A percentile compares a stretch with the other conserved stretches of the same genome.
Conservation (phyloP, 2,329 filamentous ascomycete genomes). For the Magnaporthiopsis poae region DNA sequence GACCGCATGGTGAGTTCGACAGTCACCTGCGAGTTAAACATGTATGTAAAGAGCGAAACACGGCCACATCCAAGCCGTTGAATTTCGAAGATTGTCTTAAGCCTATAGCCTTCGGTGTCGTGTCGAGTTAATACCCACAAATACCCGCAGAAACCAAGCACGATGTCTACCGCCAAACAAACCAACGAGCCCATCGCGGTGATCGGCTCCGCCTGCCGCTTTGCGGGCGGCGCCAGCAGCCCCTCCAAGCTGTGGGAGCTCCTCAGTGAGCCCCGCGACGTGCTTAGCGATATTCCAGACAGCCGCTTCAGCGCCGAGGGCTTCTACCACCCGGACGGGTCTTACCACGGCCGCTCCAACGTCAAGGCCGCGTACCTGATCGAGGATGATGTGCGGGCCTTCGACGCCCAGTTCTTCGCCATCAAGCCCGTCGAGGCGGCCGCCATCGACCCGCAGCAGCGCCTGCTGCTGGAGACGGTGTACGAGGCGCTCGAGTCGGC, state of each 20-base stretch:
- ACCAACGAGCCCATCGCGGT: neutral
- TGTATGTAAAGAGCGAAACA: neutral
- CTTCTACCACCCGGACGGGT: neutral
- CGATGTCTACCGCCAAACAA: neutral
- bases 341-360: neutral
- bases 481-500: constrained; percentile 26
- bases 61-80: neutral
- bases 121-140: neutral
- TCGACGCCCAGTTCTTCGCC: constrained; percentile 29
- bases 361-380: neutral
- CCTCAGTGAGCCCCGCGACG: neutral
- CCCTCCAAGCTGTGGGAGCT: constrained; percentile 16
- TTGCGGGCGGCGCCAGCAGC: neutral
- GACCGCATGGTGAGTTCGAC: no score
- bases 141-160: neutral
- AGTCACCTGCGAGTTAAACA: no score
- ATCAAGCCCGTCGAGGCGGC: neutral
- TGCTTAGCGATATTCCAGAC: neutral
- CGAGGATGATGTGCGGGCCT: constrained; percentile 18
- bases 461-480: constrained; percentile 23
- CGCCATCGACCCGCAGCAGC: constrained; percentile 25
- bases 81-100: neutral
- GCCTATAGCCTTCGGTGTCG: neutral
- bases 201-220: neutral
- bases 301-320: neutral